phyloP scores from a whole-genome alignment of 495 filamentous ascomycete genomes.

The Hypoxylon fragiforme region DNA sequence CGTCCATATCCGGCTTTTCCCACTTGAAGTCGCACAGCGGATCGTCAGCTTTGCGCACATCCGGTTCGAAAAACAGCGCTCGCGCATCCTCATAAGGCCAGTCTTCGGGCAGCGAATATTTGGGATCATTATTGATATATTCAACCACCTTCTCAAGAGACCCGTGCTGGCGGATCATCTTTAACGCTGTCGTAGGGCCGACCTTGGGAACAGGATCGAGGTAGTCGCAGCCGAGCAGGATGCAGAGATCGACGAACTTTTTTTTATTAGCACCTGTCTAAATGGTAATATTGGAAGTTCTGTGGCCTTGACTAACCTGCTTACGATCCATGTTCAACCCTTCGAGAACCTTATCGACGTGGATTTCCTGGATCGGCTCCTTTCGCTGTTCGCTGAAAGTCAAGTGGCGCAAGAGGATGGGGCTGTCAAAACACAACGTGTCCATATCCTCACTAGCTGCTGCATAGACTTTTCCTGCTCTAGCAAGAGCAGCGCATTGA shows the following conservation, averaged over 20 bases:
- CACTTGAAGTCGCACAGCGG: conserved; percentile 95
- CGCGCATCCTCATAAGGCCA: conserved; percentile 95
- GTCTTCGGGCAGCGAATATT: conserved; percentile 82
- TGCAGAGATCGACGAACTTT: conserved; percentile 96
- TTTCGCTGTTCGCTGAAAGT: conserved; percentile 97
- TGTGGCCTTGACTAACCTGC: conserved; percentile 57
- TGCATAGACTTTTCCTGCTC: conserved; percentile 93
- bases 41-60: conserved; percentile 83
- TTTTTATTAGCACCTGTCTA: conserved; percentile 1
- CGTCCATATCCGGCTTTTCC: conserved; percentile 89
- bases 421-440: conserved; percentile 91
- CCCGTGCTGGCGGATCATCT: conserved; percentile 87
- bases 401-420: conserved; percentile 87
- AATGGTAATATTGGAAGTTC: neutral
- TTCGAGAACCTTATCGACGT: conserved; percentile 78
- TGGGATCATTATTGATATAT: conserved; percentile 70
- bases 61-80: conserved; percentile 84
- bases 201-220: conserved; percentile 94
- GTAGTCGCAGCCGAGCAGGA: conserved; percentile 97
- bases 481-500: conserved; percentile 88
- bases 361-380: conserved; percentile 95
- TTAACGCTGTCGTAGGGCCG: conserved; percentile 86
- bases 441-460: conserved; percentile 99
- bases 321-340: conserved; percentile 83
- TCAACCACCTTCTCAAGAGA: conserved; percentile 85